These are phyloP conservation scores for Penicillium palitans DNA, from an alignment of 2,329 filamentous ascomycete species.

Conservation along the genomic window DNA sequence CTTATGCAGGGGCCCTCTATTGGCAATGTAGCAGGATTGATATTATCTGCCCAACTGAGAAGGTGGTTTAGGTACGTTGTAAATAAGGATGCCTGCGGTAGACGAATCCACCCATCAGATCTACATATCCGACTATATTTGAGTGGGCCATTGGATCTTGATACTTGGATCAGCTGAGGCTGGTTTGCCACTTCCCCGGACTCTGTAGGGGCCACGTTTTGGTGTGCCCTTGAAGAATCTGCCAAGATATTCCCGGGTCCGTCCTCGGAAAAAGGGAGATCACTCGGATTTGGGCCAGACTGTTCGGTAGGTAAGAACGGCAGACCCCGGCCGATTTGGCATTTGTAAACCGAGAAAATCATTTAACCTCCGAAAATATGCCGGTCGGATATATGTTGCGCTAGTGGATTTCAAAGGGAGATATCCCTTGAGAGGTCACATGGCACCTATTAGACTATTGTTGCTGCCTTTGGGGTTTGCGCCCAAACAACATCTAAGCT, in stretches of 20 bases:
- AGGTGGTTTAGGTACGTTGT: not conserved
- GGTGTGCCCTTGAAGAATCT: not conserved
- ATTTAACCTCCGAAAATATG: not conserved
- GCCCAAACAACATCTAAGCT: not conserved
- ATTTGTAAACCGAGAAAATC: conserved; percentile 10
- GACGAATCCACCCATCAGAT: not conserved
- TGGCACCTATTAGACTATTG: not conserved
- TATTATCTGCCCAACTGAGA: conserved; percentile 9
- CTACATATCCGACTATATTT: conserved; percentile 6
- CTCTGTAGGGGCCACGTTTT: conserved; percentile 16
- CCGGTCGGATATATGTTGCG: conserved; percentile 2
- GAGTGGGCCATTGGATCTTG: conserved; percentile 13
- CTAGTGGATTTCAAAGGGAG: conserved; percentile 1
- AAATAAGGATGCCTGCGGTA: not conserved
- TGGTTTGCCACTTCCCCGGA: conserved; percentile 26
- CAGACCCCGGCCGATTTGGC: conserved; percentile 18
- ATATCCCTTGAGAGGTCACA: conserved; percentile 1
- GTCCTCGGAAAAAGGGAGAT: not conserved
- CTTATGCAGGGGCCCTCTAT: conserved; percentile 11
- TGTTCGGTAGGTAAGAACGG: conserved; percentile 21
- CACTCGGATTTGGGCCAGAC: conserved; percentile 17
- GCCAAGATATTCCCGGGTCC: conserved; percentile 6
- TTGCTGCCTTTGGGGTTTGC: not conserved
- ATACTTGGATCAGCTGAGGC: conserved; percentile 9
- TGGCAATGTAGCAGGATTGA: not conserved